Conservation (phyloP, 179 eudicot genomes). For the Spinacia oleracea region DNA sequence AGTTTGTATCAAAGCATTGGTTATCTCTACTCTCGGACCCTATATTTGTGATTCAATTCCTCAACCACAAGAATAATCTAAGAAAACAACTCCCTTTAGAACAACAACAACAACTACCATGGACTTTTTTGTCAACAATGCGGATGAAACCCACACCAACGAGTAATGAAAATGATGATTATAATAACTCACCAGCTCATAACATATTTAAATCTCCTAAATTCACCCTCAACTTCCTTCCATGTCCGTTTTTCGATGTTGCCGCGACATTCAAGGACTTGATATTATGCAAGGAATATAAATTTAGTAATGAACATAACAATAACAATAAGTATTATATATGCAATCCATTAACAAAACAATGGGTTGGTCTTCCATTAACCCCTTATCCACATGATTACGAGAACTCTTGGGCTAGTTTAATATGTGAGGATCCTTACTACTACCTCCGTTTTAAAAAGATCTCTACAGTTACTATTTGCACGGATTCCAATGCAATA, state of each 20-base stretch:
- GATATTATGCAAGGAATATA: no score
- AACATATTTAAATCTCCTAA: not conserved
- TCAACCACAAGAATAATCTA: not conserved
- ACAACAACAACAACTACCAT: not conserved
- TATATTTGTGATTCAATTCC: not conserved
- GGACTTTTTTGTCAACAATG: not conserved
- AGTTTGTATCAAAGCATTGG: slow-evolving; percentile 4
- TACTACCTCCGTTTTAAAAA: no score
- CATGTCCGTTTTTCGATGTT: not conserved
- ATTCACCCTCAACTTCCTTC: not conserved
- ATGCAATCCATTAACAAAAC: slow-evolving; percentile 20
- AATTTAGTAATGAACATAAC: no score
- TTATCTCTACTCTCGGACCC: not conserved
- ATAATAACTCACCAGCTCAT: not conserved
- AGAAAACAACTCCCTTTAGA: not conserved
- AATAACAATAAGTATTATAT: not conserved
- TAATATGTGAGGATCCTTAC: not conserved
- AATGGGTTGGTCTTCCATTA: slow-evolving; percentile 9
- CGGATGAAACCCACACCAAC: not conserved
- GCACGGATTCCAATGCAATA: no score
- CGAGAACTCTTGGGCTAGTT: not conserved
- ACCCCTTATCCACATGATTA: not conserved
- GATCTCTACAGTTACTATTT: no score
- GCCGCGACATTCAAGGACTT: slow-evolving; percentile 4
- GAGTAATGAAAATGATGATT: not conserved